These are phyloP conservation scores for Candida palmyrensis DNA, from an alignment of 805 yeast species.

Conservation along the genomic window DNA sequence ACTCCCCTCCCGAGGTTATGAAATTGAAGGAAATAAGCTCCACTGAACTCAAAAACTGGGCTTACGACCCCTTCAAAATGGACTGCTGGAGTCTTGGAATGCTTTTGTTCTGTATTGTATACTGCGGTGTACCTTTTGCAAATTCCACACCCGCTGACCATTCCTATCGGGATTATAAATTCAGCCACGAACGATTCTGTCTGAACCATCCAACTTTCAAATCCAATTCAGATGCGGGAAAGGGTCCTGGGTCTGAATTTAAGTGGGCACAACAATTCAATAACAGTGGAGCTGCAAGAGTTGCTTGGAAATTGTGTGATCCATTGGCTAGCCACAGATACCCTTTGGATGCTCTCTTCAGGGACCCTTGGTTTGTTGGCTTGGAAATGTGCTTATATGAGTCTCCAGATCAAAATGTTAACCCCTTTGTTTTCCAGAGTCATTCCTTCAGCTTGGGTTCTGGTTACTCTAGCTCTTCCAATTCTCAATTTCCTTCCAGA, in stretches of 20 bases:
- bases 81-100: constrained; percentile 75
- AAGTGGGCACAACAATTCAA: constrained; percentile 61
- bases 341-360: constrained; percentile 46
- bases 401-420: constrained; percentile 32
- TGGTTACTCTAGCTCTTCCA: constrained; percentile 15
- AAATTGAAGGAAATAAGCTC: constrained; percentile 33
- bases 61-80: constrained; percentile 61
- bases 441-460: constrained; percentile 11
- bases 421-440: constrained; percentile 24
- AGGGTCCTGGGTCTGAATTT: constrained; percentile 70
- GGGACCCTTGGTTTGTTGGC: constrained; percentile 59
- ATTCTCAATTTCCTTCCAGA: constrained; percentile 27
- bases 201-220: constrained; percentile 46
- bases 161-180: constrained; percentile 50
- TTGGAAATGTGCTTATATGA: constrained; percentile 61
- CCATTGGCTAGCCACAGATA: constrained; percentile 53
- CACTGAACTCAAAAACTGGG: constrained; percentile 30
- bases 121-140: constrained; percentile 57
- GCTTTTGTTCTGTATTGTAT: constrained; percentile 54
- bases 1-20: constrained; percentile 75
- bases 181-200: constrained; percentile 38
- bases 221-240: constrained; percentile 35
- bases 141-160: constrained; percentile 45
- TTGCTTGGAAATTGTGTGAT: constrained; percentile 70
- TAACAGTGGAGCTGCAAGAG: constrained; percentile 58